Evolutionary conservation across 1,139 yeast genomes (phyloP), one percentile per base, ranked within the genome.

Genomic region (Suzukiozyma palmioleophila): DNA sequence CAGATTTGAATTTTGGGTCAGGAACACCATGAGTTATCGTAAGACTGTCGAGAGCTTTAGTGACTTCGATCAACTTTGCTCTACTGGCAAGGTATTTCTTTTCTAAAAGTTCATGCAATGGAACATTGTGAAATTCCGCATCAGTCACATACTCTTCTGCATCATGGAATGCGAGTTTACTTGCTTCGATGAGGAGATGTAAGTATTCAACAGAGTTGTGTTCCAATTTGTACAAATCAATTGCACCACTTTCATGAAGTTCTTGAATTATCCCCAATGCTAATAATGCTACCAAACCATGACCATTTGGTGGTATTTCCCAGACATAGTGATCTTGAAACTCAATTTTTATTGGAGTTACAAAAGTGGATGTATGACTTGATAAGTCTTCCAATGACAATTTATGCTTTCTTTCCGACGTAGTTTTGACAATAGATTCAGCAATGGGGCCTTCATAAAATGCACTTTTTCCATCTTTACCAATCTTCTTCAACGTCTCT

Each of bases 301-400:
- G 87, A 2, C 90, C 88, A 56, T 81, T 84, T 16, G 94, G 94
- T 6, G 94, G 92, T 40, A 84, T 79, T 55, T 84, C 92, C 84
- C 88, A 81, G 43, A 79, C 55, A 46, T 71, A 62, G 35, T 59
- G 52, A 44, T 75, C 70, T 40, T 69, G 58, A 43, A 75, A 63
- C 26, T 68, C 72, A 39, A 79, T 57, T 13, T 65, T 61, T 24
- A 84, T 75, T 1, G 92, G 88, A 1, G 79, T 81, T 13, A 81
- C 81, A 47, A 76, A 68, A 0, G 82, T 69, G 3, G 89, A 75
- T 0, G 69, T 59, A 56, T 84, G 92, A 12, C 49, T 44, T 11
- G 57, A 57, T 38, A 86, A 66, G 54, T 86, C 95, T 3, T 75
- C 73, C 31, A 61, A 54, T 0, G 74, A 60, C 51, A 86, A 58